These are phyloP conservation scores for Suhomyces bokatorum DNA, from an alignment of 1,139 yeast genomes.

Conservation along the genomic window DNA sequence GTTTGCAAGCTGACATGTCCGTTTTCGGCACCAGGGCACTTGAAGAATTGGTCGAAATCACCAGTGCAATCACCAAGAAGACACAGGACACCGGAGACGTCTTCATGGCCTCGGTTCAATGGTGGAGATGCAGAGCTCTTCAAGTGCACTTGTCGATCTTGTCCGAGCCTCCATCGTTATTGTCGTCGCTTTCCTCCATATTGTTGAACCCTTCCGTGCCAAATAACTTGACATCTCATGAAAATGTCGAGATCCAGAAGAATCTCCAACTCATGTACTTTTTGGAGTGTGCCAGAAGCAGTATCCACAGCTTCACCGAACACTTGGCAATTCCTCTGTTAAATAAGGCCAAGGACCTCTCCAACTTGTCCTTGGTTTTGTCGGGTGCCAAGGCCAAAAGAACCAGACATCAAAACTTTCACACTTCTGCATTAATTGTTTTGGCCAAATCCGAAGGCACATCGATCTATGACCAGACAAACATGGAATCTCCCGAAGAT, in stretches of 20 bases:
- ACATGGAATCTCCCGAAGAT: constrained; percentile 46
- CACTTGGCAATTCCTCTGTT: constrained; percentile 54
- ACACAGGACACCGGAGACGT: constrained; percentile 21
- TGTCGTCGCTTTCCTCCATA: constrained; percentile 42
- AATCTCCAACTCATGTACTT: constrained; percentile 50
- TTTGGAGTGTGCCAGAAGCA: constrained; percentile 67
- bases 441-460: constrained; percentile 61
- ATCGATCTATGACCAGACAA: constrained; percentile 24
- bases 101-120: constrained; percentile 49
- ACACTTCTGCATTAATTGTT: constrained; percentile 74
- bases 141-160: constrained; percentile 62
- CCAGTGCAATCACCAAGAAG: constrained; percentile 12
- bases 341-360: constrained; percentile 53
- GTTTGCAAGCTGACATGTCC: constrained; percentile 30
- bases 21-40: constrained; percentile 24
- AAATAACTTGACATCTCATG: constrained; percentile 30
- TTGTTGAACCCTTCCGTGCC: constrained; percentile 38
- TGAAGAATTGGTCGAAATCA: constrained; percentile 23
- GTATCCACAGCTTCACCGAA: constrained; percentile 61
- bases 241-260: constrained; percentile 28
- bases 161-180: constrained; percentile 55
- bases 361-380: constrained; percentile 63
- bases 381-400: constrained; percentile 90
- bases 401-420: constrained; percentile 76
- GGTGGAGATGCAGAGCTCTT: constrained; percentile 76